phyloP scores from a whole-genome alignment of 2,329 filamentous ascomycete genomes.

The Cladosporium halotolerans region DNA sequence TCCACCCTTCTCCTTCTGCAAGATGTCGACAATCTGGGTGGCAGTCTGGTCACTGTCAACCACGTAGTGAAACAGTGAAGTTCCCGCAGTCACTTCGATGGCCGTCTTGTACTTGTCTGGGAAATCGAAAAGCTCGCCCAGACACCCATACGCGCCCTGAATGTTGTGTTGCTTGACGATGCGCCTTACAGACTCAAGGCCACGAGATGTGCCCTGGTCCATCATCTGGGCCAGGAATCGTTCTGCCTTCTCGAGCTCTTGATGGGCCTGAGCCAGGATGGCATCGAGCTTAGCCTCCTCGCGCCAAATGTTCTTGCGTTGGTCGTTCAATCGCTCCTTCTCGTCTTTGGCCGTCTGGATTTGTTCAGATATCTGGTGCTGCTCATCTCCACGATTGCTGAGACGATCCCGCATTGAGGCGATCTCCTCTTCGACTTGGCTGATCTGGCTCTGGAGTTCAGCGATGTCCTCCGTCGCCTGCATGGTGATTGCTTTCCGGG shows the following conservation, averaged over 20 bases:
- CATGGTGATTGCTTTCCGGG: conserved; percentile 76
- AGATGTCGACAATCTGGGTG: conserved; percentile 68
- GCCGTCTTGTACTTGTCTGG: conserved; percentile 78
- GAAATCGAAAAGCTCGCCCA: conserved; percentile 89
- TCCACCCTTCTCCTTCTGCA: conserved; percentile 74
- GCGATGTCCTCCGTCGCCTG: conserved; percentile 78
- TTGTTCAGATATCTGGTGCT: conserved; percentile 65
- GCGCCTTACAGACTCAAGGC: conserved; percentile 77
- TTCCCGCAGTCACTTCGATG: conserved; percentile 86
- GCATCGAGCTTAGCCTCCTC: conserved; percentile 84
- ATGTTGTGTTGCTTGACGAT: conserved; percentile 75
- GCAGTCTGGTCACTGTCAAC: conserved; percentile 89
- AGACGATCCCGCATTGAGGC: conserved; percentile 63
- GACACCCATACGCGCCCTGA: conserved; percentile 80
- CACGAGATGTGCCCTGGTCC: conserved; percentile 80
- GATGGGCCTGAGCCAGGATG: conserved; percentile 65
- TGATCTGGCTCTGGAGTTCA: conserved; percentile 64
- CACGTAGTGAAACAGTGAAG: conserved; percentile 90
- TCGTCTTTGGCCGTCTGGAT: conserved; percentile 71
- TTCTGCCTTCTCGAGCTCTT: conserved; percentile 73
- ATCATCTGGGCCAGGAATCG: conserved; percentile 74
- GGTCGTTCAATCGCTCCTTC: conserved; percentile 72
- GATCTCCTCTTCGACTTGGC: conserved; percentile 66
- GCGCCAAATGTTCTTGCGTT: conserved; percentile 79
- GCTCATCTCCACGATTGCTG: conserved; percentile 70